Conservation (phyloP, 2,329 filamentous ascomycete species). For the Ceratocystis colombiana region DNA sequence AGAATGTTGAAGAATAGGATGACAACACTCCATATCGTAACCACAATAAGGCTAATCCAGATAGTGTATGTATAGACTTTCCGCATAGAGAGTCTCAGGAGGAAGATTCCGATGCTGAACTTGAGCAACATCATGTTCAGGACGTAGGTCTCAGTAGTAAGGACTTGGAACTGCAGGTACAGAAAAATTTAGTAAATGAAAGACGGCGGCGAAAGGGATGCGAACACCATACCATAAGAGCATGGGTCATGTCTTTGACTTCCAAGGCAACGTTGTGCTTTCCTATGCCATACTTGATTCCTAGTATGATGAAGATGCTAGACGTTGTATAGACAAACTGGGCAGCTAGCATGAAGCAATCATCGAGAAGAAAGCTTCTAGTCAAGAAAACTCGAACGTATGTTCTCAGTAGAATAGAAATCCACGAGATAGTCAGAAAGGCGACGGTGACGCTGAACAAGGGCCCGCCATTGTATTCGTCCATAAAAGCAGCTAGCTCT, state of each 20-base stretch:
- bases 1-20: conserved; percentile 46
- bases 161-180: conserved; percentile 39
- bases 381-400: conserved; percentile 39
- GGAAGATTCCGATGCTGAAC: conserved; percentile 45
- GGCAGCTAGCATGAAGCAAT: conserved; percentile 44
- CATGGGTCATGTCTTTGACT: conserved; percentile 36
- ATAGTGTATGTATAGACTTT: conserved; percentile 42
- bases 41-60: conserved; percentile 37
- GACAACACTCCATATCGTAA: conserved; percentile 39
- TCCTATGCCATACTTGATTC: conserved; percentile 38
- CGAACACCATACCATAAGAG: conserved; percentile 36
- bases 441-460: conserved; percentile 34
- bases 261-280: conserved; percentile 40
- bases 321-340: conserved; percentile 41
- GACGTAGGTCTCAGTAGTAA: conserved; percentile 43
- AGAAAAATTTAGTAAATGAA: background rate
- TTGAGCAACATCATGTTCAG: conserved; percentile 49
- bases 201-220: background rate
- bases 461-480: conserved; percentile 35
- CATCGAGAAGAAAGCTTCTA: conserved; percentile 41
- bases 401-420: conserved; percentile 37
- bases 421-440: conserved; percentile 36
- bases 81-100: conserved; percentile 40
- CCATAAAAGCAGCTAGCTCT: conserved; percentile 29
- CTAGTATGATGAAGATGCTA: conserved; percentile 39